A percentile compares a stretch with the other conserved stretches of the same genome.
These are phyloP conservation scores for Trichomonascus vanleenenianus DNA, from an alignment of 805 yeast species.

Conservation along the genomic window DNA sequence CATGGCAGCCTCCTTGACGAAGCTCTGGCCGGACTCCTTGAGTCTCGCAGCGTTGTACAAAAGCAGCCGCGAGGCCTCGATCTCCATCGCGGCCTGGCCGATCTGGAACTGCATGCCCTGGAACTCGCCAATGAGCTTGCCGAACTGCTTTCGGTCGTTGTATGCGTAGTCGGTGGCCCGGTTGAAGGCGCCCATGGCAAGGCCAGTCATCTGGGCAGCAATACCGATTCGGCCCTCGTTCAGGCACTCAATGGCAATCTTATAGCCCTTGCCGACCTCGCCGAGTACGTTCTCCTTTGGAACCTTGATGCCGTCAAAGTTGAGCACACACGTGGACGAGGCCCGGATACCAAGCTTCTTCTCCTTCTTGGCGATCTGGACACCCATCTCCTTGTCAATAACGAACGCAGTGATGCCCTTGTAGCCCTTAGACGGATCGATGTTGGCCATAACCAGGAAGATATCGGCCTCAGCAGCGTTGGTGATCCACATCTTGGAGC, in stretches of 20 bases:
- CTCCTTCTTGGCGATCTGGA: conserved; percentile 37
- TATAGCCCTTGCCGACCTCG: conserved; percentile 38
- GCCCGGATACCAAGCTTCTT: conserved; percentile 38
- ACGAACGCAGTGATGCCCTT: conserved; percentile 39
- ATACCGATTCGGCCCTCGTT: conserved; percentile 41
- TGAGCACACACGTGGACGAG: conserved; percentile 35
- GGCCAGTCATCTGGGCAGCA: conserved; percentile 39
- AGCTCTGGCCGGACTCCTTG: conserved; percentile 35
- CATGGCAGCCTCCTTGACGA: conserved; percentile 39
- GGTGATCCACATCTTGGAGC: conserved; percentile 41
- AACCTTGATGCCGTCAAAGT: conserved; percentile 34
- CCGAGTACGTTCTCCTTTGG: conserved; percentile 37
- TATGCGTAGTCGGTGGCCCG: conserved; percentile 32
- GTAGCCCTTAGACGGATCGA: conserved; percentile 36
- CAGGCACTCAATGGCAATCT: conserved; percentile 36
- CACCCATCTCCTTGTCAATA: conserved; percentile 35
- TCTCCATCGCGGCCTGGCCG: conserved; percentile 37
- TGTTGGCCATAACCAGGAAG: conserved; percentile 34
- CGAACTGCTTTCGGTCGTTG: conserved; percentile 37
- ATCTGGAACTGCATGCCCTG: conserved; percentile 42
- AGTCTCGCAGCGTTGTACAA: conserved; percentile 39
- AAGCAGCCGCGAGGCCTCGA: conserved; percentile 36
- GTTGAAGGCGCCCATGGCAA: conserved; percentile 38
- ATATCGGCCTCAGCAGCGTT: conserved; percentile 37
- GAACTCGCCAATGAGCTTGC: conserved; percentile 35